phyloP scores from a whole-genome alignment of 371 early-diverging fungal species.

The Batrachochytrium dendrobatidis region DNA sequence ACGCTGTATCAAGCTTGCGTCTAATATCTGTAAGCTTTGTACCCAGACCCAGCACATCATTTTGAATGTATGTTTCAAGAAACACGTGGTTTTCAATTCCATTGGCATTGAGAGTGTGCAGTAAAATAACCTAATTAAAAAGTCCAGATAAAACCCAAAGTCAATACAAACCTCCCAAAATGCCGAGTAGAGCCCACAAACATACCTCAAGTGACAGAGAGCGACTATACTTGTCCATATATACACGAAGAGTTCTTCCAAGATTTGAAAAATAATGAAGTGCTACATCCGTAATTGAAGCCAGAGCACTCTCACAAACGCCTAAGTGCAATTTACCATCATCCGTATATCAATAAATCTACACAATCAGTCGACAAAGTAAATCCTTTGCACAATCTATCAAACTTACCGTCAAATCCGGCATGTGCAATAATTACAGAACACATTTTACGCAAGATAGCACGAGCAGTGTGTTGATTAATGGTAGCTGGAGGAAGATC shows the following conservation, averaged over 20 bases:
- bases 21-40: slow-evolving; percentile 64
- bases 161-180: too few species aligned
- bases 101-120: slow-evolving; percentile 74
- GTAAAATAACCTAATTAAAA: slow-evolving; percentile 81
- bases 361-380: not conserved
- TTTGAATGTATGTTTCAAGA: slow-evolving; percentile 66
- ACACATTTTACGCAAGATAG: slow-evolving; percentile 53
- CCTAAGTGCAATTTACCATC: not conserved
- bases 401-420: slow-evolving; percentile 67
- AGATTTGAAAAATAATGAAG: slow-evolving; percentile 71
- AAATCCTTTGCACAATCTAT: not conserved
- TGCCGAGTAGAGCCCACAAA: too few species aligned
- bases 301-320: slow-evolving; percentile 55
- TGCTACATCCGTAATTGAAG: slow-evolving; percentile 69
- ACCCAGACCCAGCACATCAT: slow-evolving; percentile 67
- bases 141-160: too few species aligned
- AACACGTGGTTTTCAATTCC: slow-evolving; percentile 45
- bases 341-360: too few species aligned
- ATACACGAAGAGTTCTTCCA: slow-evolving; percentile 70
- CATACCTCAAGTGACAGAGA: slow-evolving; percentile 69
- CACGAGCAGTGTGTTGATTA: slow-evolving; percentile 50
- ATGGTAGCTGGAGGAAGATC: slow-evolving; percentile 51
- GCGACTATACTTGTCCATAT: slow-evolving; percentile 66
- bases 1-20: slow-evolving; percentile 50
- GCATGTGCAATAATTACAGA: slow-evolving; percentile 70